A percentile compares a stretch with the other conserved stretches of the same genome.
Evolutionary conservation across 169 alveolate genomes (phyloP).

Genomic region (Neospora caninum): DNA sequence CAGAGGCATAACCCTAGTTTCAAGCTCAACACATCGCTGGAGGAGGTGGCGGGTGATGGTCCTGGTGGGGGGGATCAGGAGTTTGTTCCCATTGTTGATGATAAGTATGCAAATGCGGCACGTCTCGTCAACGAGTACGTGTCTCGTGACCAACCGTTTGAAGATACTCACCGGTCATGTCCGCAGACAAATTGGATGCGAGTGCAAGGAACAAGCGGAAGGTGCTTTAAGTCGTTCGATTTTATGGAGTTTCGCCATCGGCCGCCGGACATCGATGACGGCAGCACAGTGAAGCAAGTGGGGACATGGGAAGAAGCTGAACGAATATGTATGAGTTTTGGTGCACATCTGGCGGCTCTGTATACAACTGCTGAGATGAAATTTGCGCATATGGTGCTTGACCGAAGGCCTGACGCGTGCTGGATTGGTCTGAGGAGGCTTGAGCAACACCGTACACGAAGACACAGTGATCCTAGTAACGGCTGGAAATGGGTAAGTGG

Average conservation of each 20-base stretch:
- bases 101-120: slow-evolving; percentile 19
- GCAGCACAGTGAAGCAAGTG: not conserved
- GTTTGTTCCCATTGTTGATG: slow-evolving; percentile 2
- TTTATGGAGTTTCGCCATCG: not conserved
- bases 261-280: not conserved
- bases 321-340: slow-evolving; percentile 4
- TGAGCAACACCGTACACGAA: not conserved
- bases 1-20: too few species aligned
- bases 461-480: not conserved
- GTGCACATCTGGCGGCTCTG: slow-evolving; percentile 25
- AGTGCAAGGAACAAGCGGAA: slow-evolving; percentile 6
- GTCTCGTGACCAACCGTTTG: not conserved
- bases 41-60: too few species aligned
- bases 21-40: too few species aligned
- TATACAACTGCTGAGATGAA: slow-evolving; percentile 12
- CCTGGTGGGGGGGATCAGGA: not conserved
- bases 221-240: slow-evolving; percentile 37
- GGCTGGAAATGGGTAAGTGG: slow-evolving; percentile 39
- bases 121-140: slow-evolving; percentile 32
- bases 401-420: slow-evolving; percentile 19
- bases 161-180: slow-evolving; percentile 4
- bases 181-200: slow-evolving; percentile 40
- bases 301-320: slow-evolving; percentile 41
- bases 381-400: slow-evolving; percentile 40
- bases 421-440: slow-evolving; percentile 29